A percentile compares a stretch with the other conserved stretches of the same genome.
Conservation (phyloP, 139 green algal genomes). For the Closterium sp. region DNA sequence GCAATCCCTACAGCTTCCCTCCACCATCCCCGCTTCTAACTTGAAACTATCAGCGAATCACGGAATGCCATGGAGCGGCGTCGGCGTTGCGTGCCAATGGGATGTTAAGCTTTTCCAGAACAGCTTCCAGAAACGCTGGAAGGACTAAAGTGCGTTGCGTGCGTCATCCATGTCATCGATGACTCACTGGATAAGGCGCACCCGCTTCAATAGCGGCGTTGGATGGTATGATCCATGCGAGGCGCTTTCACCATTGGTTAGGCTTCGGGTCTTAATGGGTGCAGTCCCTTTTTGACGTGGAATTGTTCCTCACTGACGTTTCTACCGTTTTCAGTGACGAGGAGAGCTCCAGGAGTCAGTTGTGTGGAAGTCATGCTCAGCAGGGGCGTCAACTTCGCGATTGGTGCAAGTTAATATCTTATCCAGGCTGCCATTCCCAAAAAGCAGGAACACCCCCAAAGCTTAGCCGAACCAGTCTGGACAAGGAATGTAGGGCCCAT, state of each 20-base stretch:
- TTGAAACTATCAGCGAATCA: not conserved
- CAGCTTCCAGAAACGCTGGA: not conserved
- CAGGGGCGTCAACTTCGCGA: not conserved
- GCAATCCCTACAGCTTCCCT: too few species aligned
- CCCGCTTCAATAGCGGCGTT: not conserved
- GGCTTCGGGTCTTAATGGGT: too few species aligned
- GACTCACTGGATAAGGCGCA: not conserved
- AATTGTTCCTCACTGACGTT: not conserved
- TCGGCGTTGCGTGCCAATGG: not conserved
- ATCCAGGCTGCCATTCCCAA: not conserved
- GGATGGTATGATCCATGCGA: not conserved
- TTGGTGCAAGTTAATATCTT: not conserved
- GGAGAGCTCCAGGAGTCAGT: not conserved
- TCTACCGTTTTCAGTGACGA: not conserved
- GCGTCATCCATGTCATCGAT: not conserved
- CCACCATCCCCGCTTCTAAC: too few species aligned
- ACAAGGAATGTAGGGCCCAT: too few species aligned
- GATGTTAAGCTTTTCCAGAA: not conserved
- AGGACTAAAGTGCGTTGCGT: not conserved
- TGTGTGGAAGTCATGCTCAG: not conserved
- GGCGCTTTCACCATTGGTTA: too few species aligned
- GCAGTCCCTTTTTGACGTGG: not conserved
- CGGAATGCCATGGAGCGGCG: not conserved
- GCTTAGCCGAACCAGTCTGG: not conserved
- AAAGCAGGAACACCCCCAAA: not conserved